A percentile compares a stretch with the other conserved stretches of the same genome.
Evolutionary conservation across 371 early-diverging fungal species (phyloP).

Genomic region (Mortierella polycephala): DNA sequence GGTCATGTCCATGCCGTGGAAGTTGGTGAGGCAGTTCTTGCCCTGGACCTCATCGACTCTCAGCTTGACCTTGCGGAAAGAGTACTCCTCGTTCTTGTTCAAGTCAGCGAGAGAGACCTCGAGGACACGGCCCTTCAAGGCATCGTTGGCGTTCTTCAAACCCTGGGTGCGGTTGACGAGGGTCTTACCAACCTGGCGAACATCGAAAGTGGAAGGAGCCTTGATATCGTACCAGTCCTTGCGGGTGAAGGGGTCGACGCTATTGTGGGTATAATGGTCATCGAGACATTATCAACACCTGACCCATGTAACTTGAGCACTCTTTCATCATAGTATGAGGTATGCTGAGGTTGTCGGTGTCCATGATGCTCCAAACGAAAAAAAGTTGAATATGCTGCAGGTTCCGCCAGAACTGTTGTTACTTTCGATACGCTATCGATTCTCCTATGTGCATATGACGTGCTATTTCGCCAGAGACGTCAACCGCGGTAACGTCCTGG

Average conservation of each 20-base stretch:
- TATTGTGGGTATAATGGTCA: constrained; percentile 14
- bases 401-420: too few relatives aligned
- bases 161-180: constrained; percentile 99
- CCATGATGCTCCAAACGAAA: too few relatives aligned
- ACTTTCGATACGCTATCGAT: too few relatives aligned
- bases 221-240: constrained; percentile 99
- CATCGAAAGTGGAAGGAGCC: constrained; percentile 96
- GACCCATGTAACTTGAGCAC: too few relatives aligned
- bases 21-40: constrained; percentile 99
- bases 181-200: constrained; percentile 97
- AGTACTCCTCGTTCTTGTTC: constrained; percentile 93
- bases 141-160: constrained; percentile 97
- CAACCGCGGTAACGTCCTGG: too few relatives aligned
- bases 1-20: constrained; percentile 99
- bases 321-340: too few relatives aligned
- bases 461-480: too few relatives aligned
- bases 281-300: too few relatives aligned
- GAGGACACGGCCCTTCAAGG: constrained; percentile 97
- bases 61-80: constrained; percentile 99
- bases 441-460: too few relatives aligned
- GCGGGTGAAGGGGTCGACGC: constrained; percentile 77
- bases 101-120: constrained; percentile 99
- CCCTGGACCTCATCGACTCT: constrained; percentile 98
- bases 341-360: too few relatives aligned
- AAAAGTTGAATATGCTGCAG: too few relatives aligned